Conservation (phyloP, 768 basidiomycete genomes). For the Boletellus sp. region DNA sequence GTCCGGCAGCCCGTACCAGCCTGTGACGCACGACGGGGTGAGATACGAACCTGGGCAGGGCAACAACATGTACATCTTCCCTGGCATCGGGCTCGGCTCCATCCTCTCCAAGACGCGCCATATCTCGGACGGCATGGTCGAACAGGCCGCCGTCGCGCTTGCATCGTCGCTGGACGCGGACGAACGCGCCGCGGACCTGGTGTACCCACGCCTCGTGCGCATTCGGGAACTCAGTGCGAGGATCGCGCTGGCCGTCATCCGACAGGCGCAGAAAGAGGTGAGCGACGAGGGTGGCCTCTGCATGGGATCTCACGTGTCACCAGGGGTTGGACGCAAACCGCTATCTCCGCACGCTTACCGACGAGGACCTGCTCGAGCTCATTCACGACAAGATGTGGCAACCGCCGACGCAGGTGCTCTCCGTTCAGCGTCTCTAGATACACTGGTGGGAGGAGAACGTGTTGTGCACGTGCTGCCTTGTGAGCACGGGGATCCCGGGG, state of each 20-base stretch:
- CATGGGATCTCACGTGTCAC: not conserved
- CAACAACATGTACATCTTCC: constrained; percentile 77
- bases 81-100: constrained; percentile 58
- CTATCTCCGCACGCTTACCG: constrained; percentile 45
- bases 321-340: constrained; percentile 41
- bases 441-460: no score
- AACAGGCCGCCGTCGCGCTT: constrained; percentile 60
- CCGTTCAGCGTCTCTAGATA: constrained; percentile 15
- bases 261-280: constrained; percentile 62
- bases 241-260: constrained; percentile 61
- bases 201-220: constrained; percentile 67
- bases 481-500: no score
- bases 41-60: constrained; percentile 66
- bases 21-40: constrained; percentile 46
- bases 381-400: constrained; percentile 58
- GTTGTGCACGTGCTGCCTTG: no score
- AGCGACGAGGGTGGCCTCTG: constrained; percentile 12
- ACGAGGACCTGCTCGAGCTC: constrained; percentile 45
- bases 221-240: constrained; percentile 63
- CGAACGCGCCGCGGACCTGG: constrained; percentile 50
- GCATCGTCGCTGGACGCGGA: constrained; percentile 52
- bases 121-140: constrained; percentile 68
- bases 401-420: constrained; percentile 26
- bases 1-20: constrained; percentile 66
- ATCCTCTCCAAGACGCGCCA: constrained; percentile 55